Evolutionary conservation across 2,329 filamentous ascomycete species (phyloP).

Genomic region (Cadophora sp.): DNA sequence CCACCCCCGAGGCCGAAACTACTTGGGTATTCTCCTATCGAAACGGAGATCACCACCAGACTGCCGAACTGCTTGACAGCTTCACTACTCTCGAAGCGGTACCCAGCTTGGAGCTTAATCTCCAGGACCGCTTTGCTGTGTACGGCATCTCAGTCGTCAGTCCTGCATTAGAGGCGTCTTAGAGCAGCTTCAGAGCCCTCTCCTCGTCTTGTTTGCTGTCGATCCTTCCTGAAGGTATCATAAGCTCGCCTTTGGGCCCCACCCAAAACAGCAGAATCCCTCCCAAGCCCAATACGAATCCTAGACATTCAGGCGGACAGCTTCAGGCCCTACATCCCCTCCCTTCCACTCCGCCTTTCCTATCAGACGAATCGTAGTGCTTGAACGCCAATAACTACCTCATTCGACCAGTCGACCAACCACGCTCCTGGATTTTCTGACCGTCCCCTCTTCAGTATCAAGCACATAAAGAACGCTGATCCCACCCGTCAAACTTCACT

Average conservation of each 20-base stretch:
- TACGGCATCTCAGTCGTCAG: not conserved
- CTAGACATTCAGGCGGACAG: slow-evolving; percentile 24
- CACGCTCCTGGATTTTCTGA: slow-evolving; percentile 31
- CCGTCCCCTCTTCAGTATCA: slow-evolving; percentile 30
- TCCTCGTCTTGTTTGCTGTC: slow-evolving; percentile 27
- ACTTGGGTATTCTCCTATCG: slow-evolving; percentile 3
- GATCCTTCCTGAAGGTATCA: slow-evolving; percentile 38
- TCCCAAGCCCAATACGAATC: slow-evolving; percentile 19
- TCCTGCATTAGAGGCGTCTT: slow-evolving; percentile 23
- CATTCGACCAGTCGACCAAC: slow-evolving; percentile 31
- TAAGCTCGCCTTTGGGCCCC: slow-evolving; percentile 20
- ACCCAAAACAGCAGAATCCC: slow-evolving; percentile 26
- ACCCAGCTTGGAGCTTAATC: slow-evolving; percentile 39
- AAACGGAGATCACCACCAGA: slow-evolving; percentile 28
- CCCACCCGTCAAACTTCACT: slow-evolving; percentile 36
- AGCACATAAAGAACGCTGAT: slow-evolving; percentile 46
- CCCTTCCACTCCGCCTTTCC: slow-evolving; percentile 25
- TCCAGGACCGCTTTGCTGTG: slow-evolving; percentile 23
- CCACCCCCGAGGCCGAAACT: not conserved
- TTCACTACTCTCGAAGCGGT: slow-evolving; percentile 33
- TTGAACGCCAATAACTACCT: slow-evolving; percentile 22
- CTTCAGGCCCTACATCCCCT: slow-evolving; percentile 21
- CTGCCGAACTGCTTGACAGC: slow-evolving; percentile 38
- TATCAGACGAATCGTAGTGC: slow-evolving; percentile 29
- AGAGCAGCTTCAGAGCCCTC: slow-evolving; percentile 20